A percentile compares a stretch with the other conserved stretches of the same genome.
Conservation (phyloP, 106 monocot species). For the Gastrodia elata region DNA sequence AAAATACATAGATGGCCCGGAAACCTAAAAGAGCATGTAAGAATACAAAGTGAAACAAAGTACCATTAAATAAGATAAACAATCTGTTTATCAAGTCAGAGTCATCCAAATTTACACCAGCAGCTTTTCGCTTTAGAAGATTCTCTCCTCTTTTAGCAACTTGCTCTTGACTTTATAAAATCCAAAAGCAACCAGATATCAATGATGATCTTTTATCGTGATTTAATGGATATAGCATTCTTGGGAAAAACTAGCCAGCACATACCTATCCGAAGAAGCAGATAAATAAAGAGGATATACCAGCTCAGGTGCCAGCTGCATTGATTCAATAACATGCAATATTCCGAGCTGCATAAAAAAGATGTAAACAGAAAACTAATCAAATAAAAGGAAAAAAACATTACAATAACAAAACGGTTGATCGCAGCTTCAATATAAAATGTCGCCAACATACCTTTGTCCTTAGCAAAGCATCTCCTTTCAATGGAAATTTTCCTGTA, state of each 20-base stretch:
- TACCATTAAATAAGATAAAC: slow-evolving; percentile 92
- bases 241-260: background rate
- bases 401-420: background rate
- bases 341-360: slow-evolving; percentile 62
- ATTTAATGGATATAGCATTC: background rate
- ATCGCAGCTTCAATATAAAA: background rate
- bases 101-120: slow-evolving; percentile 70
- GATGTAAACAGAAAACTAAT: background rate
- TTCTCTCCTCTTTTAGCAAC: slow-evolving; percentile 61
- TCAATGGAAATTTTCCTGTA: slow-evolving; percentile 69
- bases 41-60: slow-evolving; percentile 5
- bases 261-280: slow-evolving; percentile 77
- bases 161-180: slow-evolving; percentile 43
- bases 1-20: background rate
- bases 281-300: slow-evolving; percentile 76
- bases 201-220: background rate
- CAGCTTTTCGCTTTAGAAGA: slow-evolving; percentile 47
- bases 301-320: slow-evolving; percentile 54
- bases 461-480: slow-evolving; percentile 49
- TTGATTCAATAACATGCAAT: slow-evolving; percentile 77
- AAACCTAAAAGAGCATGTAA: background rate
- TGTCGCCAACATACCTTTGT: slow-evolving; percentile 53
- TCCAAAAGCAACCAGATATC: background rate
- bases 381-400: background rate
- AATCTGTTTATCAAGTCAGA: slow-evolving; percentile 55